Evolutionary conservation across 1,284 basidiomycete genomes (phyloP).

Genomic region (Fomitopsis palustris): DNA sequence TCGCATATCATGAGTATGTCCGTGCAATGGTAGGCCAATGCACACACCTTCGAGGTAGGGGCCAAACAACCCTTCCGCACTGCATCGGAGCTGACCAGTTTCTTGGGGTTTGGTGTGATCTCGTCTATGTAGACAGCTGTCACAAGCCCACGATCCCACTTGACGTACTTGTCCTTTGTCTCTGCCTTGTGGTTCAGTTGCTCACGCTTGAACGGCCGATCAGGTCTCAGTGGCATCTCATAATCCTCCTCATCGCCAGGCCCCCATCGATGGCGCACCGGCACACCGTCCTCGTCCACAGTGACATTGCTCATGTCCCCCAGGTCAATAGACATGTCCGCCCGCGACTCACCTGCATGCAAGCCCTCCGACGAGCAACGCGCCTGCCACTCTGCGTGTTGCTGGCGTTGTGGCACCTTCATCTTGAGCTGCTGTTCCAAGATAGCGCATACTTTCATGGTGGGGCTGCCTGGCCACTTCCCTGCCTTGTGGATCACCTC

Average conservation of each 20-base stretch:
- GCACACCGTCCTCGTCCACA: slow-evolving; percentile 27
- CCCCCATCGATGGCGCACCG: slow-evolving; percentile 48
- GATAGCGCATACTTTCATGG: slow-evolving; percentile 68
- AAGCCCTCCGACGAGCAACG: slow-evolving; percentile 39
- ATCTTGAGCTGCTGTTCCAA: slow-evolving; percentile 72
- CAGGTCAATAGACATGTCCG: slow-evolving; percentile 19
- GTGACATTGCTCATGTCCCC: slow-evolving; percentile 19
- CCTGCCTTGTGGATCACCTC: slow-evolving; percentile 71
- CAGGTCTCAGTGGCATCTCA: slow-evolving; percentile 52
- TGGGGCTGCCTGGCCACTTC: slow-evolving; percentile 73
- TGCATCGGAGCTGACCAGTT: slow-evolving; percentile 37
- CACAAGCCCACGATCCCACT: slow-evolving; percentile 75
- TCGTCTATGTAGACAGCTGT: slow-evolving; percentile 60
- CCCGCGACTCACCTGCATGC: slow-evolving; percentile 22
- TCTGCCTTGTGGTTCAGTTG: slow-evolving; percentile 33
- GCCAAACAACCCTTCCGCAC: slow-evolving; percentile 64
- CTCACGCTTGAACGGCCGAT: slow-evolving; percentile 30
- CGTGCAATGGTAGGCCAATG: neutral
- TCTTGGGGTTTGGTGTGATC: slow-evolving; percentile 45
- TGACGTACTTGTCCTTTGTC: slow-evolving; percentile 52
- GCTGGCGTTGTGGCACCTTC: slow-evolving; percentile 53
- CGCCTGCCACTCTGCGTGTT: slow-evolving; percentile 64
- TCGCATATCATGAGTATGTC: neutral
- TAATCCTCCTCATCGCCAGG: slow-evolving; percentile 85
- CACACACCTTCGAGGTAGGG: slow-evolving; percentile 55